Evolutionary conservation across 495 filamentous ascomycete genomes (phyloP).

Genomic region (Neurospora discreta): DNA sequence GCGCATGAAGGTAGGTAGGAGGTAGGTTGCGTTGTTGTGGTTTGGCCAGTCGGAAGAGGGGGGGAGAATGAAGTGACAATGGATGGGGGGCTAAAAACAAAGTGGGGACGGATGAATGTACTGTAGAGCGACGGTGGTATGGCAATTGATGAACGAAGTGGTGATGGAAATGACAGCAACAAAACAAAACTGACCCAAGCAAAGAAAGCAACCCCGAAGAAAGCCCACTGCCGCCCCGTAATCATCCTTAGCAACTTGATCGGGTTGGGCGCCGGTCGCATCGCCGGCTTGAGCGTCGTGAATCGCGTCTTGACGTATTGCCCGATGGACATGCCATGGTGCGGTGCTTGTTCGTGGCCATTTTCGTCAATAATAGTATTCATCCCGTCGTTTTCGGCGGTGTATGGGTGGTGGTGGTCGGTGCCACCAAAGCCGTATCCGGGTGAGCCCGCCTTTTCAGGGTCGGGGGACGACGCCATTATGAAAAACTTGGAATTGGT

Average conservation of each 20-base stretch:
- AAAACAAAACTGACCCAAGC: slow-evolving; percentile 46
- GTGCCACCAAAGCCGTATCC: not conserved
- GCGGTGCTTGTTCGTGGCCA: slow-evolving; percentile 17
- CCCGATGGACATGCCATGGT: slow-evolving; percentile 42
- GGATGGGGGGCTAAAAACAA: not conserved
- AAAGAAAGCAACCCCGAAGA: slow-evolving; percentile 62
- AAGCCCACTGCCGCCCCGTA: slow-evolving; percentile 71
- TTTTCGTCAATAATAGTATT: not conserved
- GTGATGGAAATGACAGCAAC: not conserved
- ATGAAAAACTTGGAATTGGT: too few species aligned
- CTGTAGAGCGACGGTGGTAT: not conserved
- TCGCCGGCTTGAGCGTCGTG: slow-evolving; percentile 61
- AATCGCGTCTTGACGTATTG: slow-evolving; percentile 63
- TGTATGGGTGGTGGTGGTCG: not conserved
- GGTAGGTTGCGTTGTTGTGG: too few species aligned
- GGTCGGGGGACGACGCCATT: not conserved
- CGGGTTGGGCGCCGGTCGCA: slow-evolving; percentile 70
- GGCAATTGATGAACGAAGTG: not conserved
- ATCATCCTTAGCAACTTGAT: slow-evolving; percentile 58
- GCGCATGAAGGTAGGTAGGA: too few species aligned
- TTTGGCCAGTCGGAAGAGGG: too few species aligned
- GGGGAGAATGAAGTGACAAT: too few species aligned
- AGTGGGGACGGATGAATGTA: too few species aligned
- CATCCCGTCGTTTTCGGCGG: not conserved
- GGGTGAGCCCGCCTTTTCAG: slow-evolving; percentile 3